Conservation (phyloP, 2,329 filamentous ascomycete genomes). For the Hypoxylon sp. region DNA sequence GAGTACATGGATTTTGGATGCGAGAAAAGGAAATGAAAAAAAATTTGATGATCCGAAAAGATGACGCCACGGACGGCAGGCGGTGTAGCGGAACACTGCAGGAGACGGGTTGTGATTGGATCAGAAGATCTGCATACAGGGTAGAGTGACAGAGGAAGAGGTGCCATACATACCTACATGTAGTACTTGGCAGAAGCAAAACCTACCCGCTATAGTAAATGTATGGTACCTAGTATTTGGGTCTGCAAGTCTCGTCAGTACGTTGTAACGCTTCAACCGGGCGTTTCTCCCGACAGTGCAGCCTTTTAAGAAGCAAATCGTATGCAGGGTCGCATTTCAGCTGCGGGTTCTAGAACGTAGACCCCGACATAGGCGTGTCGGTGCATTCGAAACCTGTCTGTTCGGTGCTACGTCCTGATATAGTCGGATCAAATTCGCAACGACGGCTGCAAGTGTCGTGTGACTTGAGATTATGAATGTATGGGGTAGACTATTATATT, state of each 20-base stretch:
- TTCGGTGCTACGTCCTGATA: slow-evolving; percentile 22
- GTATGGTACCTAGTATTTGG: neutral
- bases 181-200: slow-evolving; percentile 19
- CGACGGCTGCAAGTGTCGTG: slow-evolving; percentile 13
- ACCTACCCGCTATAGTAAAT: slow-evolving; percentile 30
- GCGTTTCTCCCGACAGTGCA: slow-evolving; percentile 29
- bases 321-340: slow-evolving; percentile 37
- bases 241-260: neutral
- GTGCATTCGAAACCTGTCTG: slow-evolving; percentile 10
- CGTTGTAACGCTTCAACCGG: slow-evolving; percentile 19
- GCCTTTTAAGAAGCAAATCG: slow-evolving; percentile 23
- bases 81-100: slow-evolving; percentile 34
- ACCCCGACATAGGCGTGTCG: slow-evolving; percentile 26
- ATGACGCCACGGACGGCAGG: slow-evolving; percentile 36
- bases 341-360: slow-evolving; percentile 37
- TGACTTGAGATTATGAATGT: slow-evolving; percentile 12
- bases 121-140: neutral
- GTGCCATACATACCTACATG: no score
- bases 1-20: slow-evolving; percentile 23
- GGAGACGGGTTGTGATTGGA: slow-evolving; percentile 12
- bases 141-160: neutral
- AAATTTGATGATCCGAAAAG: slow-evolving; percentile 18
- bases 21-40: slow-evolving; percentile 10
- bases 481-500: neutral
- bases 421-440: slow-evolving; percentile 32